A percentile compares a stretch with the other conserved stretches of the same genome.
phyloP scores from a whole-genome alignment of 371 early-diverging fungal species.

The Choanephora cucurbitarum region DNA sequence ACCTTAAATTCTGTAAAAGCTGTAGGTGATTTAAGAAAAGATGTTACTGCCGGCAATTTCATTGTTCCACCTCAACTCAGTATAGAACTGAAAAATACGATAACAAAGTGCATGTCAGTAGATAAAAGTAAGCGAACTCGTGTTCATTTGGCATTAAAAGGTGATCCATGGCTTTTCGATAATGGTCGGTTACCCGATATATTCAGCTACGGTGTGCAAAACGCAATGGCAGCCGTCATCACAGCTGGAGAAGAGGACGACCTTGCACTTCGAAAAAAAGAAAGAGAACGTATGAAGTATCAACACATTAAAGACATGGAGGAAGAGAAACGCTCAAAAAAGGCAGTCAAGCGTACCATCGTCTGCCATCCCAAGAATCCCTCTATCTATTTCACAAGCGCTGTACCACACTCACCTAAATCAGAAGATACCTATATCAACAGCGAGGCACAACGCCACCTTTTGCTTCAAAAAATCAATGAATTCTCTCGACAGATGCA shows the following conservation, averaged over 20 bases:
- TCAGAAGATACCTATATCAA: slow-evolving; percentile 34
- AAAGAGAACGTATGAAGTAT: slow-evolving; percentile 32
- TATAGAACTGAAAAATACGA: slow-evolving; percentile 43
- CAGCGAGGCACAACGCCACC: slow-evolving; percentile 36
- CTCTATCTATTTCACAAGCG: slow-evolving; percentile 46
- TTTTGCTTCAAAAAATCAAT: slow-evolving; percentile 37
- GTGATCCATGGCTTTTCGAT: slow-evolving; percentile 55
- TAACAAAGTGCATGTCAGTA: slow-evolving; percentile 54
- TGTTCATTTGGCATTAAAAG: slow-evolving; percentile 47
- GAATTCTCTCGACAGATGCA: slow-evolving; percentile 33
- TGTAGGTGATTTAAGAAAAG: slow-evolving; percentile 67
- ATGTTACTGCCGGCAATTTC: slow-evolving; percentile 63
- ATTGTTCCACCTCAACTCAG: slow-evolving; percentile 51
- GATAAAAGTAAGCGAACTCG: slow-evolving; percentile 50
- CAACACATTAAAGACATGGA: slow-evolving; percentile 42
- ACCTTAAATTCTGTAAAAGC: slow-evolving; percentile 19
- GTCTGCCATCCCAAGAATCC: slow-evolving; percentile 47
- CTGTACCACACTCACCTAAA: slow-evolving; percentile 31
- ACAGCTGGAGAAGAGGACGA: slow-evolving; percentile 14
- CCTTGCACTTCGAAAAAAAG: slow-evolving; percentile 20
- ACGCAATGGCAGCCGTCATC: not conserved
- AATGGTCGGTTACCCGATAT: slow-evolving; percentile 34
- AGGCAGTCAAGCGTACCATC: slow-evolving; percentile 33
- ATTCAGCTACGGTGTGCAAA: slow-evolving; percentile 13
- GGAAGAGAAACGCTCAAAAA: slow-evolving; percentile 26